Evolutionary conservation across 257 asterid genomes (phyloP), one percentile per base, ranked within the genome.

Genomic region (Eucommia ulmoides): DNA sequence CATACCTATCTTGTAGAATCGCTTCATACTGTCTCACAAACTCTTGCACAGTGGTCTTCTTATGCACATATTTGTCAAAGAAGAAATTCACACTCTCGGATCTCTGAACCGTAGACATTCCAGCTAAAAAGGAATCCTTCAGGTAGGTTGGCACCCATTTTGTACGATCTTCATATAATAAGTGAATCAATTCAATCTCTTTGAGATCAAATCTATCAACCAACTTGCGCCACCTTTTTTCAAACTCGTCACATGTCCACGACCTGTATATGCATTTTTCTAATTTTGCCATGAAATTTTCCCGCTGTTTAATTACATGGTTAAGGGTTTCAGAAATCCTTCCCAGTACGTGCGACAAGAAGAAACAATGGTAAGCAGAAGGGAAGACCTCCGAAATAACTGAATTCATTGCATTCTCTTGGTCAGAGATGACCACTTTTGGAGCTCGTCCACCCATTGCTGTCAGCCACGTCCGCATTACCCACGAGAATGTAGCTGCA

Each of bases 391-490:
- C 45, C n/a, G 8, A 16, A 38, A 38, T 19, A 14, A 14, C 45
- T 38, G 45, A 16, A 10, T 38, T 38, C 45, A 38, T 5, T 16
- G 45, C 17, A 10, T 15, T 38, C 17, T 38, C 45, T 38, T 38
- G 45, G n/a, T 38, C 45, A 38, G 45, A 10, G 17, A 38, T 38
- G 12, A 38, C 4, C 17, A 38, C 45, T 38, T 38, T 2, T 5
- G 45, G 45, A 38, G 45, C 45, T 15, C n/a, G 45, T 19, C 45
- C 15, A 38, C 45, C 45, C 45, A 38, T 38, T 38, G 45, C 45
- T 38, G 6, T 38, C 8, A 38, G 1, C 45, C 45, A 38, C n/a
- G 45, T 38, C 2, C n/a, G 8, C 45, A 38, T 9, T 15, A 38
- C 8, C 45, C 45, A 38, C 12, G 15, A 7, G 3, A 1, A 14